Percentiles rank a stretch among this genome's conserved stretches.
These are phyloP conservation scores for Citrullus mucosospermus DNA, from an alignment of 306 rosid species.

Conservation along the genomic window DNA sequence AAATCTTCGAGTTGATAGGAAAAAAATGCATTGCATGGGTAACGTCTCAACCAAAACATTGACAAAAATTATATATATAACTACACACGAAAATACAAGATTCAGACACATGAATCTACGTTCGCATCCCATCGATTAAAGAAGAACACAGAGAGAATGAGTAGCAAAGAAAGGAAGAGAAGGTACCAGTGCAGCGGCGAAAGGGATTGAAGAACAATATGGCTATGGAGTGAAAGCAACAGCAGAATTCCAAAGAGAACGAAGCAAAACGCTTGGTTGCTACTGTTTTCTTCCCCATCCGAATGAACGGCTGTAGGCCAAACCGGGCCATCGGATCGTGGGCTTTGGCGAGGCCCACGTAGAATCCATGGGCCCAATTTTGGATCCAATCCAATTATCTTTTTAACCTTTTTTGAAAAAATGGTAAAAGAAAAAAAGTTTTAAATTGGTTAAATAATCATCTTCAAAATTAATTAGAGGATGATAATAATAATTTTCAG, in stretches of 20 bases:
- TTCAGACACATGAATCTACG: not conserved
- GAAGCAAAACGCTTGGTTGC: not conserved
- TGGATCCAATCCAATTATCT: not conserved
- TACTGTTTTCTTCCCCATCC: not conserved
- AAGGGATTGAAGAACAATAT: not conserved
- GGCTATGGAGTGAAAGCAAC: not conserved
- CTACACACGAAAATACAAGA: not conserved
- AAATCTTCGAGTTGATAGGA: not conserved
- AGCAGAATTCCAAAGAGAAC: not conserved
- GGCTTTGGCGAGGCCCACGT: not conserved
- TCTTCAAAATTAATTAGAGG: too few relatives aligned
- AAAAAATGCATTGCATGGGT: not conserved
- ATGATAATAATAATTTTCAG: too few relatives aligned
- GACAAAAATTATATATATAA: not conserved
- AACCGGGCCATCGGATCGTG: not conserved
- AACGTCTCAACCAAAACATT: not conserved
- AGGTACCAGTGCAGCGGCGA: not conserved
- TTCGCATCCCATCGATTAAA: not conserved
- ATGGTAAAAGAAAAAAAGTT: too few relatives aligned
- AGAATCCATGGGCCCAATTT: not conserved
- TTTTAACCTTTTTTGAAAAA: too few relatives aligned
- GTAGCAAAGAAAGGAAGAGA: not conserved
- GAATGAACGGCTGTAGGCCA: not conserved
- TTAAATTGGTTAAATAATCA: not conserved
- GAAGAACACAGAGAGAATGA: not conserved